Conservation (phyloP, 2,329 filamentous ascomycete species). For the Neonectria faginata region DNA sequence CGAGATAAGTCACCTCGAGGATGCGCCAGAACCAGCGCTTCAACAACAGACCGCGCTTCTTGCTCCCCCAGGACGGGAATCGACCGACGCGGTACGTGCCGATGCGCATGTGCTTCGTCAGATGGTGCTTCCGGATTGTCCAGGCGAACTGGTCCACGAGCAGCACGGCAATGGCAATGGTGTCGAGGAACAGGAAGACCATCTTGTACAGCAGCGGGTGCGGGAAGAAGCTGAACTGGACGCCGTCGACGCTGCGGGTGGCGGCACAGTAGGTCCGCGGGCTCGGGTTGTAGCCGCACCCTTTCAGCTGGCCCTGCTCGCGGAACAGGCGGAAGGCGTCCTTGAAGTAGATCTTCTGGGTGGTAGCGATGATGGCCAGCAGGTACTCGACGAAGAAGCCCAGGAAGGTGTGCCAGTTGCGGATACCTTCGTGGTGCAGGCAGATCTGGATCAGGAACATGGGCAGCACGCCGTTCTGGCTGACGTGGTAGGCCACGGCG, state of each 20-base stretch:
- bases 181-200: slow-evolving; percentile 52
- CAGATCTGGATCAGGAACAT: slow-evolving; percentile 55
- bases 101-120: slow-evolving; percentile 48
- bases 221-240: slow-evolving; percentile 52
- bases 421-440: slow-evolving; percentile 54
- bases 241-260: slow-evolving; percentile 49
- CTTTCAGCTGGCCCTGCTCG: slow-evolving; percentile 47
- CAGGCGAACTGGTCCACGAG: slow-evolving; percentile 52
- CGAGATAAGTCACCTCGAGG: slow-evolving; percentile 51
- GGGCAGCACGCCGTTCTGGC: slow-evolving; percentile 52
- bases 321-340: slow-evolving; percentile 52
- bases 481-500: slow-evolving; percentile 53
- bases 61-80: slow-evolving; percentile 47
- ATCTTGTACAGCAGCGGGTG: slow-evolving; percentile 54
- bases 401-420: slow-evolving; percentile 55
- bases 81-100: slow-evolving; percentile 49
- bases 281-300: slow-evolving; percentile 53
- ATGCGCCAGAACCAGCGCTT: slow-evolving; percentile 51
- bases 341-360: slow-evolving; percentile 51
- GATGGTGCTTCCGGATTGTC: slow-evolving; percentile 52
- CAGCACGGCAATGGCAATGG: slow-evolving; percentile 51
- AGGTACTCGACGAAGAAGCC: slow-evolving; percentile 55
- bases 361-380: slow-evolving; percentile 53
- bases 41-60: slow-evolving; percentile 45
- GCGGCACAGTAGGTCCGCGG: slow-evolving; percentile 54